Base-by-base conservation (phyloP, 1,139 yeast species). In the Yamadazyma taylorii region DNA sequence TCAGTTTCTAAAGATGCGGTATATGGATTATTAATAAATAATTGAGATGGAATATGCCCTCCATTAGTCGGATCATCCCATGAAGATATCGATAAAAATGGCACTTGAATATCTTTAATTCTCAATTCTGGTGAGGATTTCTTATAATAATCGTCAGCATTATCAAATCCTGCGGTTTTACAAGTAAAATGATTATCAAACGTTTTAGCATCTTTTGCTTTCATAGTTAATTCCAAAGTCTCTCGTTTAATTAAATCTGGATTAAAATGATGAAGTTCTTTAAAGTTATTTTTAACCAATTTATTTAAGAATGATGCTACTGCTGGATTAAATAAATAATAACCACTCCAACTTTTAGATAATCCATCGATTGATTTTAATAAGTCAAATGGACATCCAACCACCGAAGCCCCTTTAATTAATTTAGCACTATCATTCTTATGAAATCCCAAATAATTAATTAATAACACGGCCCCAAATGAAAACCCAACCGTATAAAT, bases 341-440 rank as follows among this genome's bases (percentile, higher is more conserved):
- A 64, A 2, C 95, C 89, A 50, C 88, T 63, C 57, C 73, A 75
- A 32, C 84, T 75, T 22, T 54, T 51, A 22, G 69, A 60, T 42
- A 89, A 58, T 38, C 70, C 73, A 40, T 69, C 60, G 11, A 78
- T 68, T 22, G 89, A 75, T 38, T 74, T 75, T 19, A 69, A 63
- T 62, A 90, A 66, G 56, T 88, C 95, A 96, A 96, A 90, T 11
- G 96, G 96, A 45, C 81, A 76, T 7, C 88, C 86, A 26, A 88
- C 67, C 10, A 81, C 62, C 17, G 78, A 73, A 3, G 92, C 89
- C 6, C 89, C 86, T 30, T 75, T 71, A 35, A 89, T 60, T 27
- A 72, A 66, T 17, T 35, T 33, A 11, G 30, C 33, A 10, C 76
- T 59, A 23, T 69, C 61, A 4, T 50, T 51, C 4, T 60, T 59